These are phyloP conservation scores for Spatholobus suberectus DNA, from an alignment of 306 rosid species.

Conservation along the genomic window DNA sequence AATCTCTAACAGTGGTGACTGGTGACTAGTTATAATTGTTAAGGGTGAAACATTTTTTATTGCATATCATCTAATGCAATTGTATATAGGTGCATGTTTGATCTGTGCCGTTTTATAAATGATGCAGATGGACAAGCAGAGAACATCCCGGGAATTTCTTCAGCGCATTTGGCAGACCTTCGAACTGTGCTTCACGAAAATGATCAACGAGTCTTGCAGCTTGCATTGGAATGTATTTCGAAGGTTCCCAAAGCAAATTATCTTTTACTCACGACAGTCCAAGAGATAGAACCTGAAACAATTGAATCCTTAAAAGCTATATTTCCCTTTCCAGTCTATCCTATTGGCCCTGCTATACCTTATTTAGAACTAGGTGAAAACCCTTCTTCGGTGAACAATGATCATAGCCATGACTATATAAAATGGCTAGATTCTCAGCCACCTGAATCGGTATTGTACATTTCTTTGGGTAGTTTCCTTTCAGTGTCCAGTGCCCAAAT, in stretches of 20 bases:
- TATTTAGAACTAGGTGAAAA: slow-evolving; percentile 40
- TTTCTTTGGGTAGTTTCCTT: slow-evolving; percentile 65
- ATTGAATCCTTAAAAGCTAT: slow-evolving; percentile 45
- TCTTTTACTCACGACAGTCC: slow-evolving; percentile 55
- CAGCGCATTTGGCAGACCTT: slow-evolving; percentile 45
- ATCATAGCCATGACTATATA: slow-evolving; percentile 35
- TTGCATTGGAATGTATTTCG: slow-evolving; percentile 43
- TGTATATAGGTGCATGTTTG: not conserved
- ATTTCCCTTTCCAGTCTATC: slow-evolving; percentile 52
- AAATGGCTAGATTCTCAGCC: slow-evolving; percentile 70
- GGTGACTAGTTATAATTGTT: not conserved
- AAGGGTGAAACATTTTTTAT: not conserved
- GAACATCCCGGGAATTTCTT: slow-evolving; percentile 44
- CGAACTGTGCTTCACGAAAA: slow-evolving; percentile 38
- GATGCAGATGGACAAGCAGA: slow-evolving; percentile 41
- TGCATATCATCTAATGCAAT: not conserved
- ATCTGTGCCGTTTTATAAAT: not conserved
- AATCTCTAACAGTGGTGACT: not conserved
- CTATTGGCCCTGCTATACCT: slow-evolving; percentile 64
- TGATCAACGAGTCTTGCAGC: slow-evolving; percentile 42
- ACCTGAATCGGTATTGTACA: slow-evolving; percentile 58
- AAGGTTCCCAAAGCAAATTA: slow-evolving; percentile 48
- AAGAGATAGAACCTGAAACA: slow-evolving; percentile 53
- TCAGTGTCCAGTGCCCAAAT: slow-evolving; percentile 56
- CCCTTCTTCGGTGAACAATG: not conserved